phyloP scores from a whole-genome alignment of 192 early-diverging fungal genomes.

The Podochytrium sp. region DNA sequence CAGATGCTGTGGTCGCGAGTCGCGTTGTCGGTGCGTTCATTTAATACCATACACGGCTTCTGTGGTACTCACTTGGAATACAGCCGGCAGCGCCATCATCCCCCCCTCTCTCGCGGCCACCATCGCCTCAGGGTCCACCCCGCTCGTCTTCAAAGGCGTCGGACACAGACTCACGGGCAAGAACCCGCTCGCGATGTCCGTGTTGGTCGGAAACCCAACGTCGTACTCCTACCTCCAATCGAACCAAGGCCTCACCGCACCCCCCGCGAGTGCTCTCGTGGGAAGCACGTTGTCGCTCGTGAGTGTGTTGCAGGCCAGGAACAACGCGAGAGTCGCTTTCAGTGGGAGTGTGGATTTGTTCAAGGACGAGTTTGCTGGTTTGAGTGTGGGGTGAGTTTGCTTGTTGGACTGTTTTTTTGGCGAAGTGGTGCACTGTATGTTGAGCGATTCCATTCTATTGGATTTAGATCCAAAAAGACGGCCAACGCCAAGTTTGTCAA shows the following conservation, averaged over 20 bases:
- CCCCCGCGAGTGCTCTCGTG: constrained; percentile 46
- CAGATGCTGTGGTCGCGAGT: constrained; percentile 48
- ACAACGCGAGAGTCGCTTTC: constrained; percentile 86
- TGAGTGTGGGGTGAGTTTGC: constrained; percentile 30
- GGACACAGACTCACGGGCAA: constrained; percentile 69
- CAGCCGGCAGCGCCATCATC: constrained; percentile 41
- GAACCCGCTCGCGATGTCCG: constrained; percentile 67
- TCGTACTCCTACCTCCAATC: constrained; percentile 65
- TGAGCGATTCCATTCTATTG: not conserved
- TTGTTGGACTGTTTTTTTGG: constrained; percentile 21
- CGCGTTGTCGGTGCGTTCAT: constrained; percentile 35
- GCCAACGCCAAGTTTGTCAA: constrained; percentile 77
- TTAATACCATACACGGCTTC: not conserved
- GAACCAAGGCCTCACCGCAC: constrained; percentile 38
- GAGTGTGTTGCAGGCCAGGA: constrained; percentile 83
- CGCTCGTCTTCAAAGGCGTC: constrained; percentile 78
- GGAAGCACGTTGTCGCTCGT: constrained; percentile 75
- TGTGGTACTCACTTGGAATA: not conserved
- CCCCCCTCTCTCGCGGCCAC: constrained; percentile 28
- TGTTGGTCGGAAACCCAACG: constrained; percentile 60
- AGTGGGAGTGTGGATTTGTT: constrained; percentile 84
- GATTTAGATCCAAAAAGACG: constrained; percentile 11
- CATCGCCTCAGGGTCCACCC: constrained; percentile 24
- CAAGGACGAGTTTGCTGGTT: constrained; percentile 65
- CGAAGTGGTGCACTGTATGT: not conserved